These are phyloP conservation scores for Solanum piurae DNA, from an alignment of 257 asterid genomes.

Conservation along the genomic window DNA sequence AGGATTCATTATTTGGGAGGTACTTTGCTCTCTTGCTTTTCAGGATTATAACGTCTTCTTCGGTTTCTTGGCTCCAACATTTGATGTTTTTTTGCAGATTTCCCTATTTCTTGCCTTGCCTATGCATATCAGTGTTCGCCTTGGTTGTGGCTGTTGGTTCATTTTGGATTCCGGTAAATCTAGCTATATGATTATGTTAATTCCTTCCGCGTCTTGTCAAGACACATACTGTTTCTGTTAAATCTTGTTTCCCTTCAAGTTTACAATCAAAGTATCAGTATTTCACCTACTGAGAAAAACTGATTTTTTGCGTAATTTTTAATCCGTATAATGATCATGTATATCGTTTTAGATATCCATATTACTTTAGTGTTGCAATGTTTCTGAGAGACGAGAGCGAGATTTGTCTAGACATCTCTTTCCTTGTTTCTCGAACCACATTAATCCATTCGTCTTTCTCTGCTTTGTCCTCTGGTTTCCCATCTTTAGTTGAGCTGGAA, in stretches of 20 bases:
- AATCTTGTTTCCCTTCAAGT: not conserved
- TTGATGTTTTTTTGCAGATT: conserved; percentile 38
- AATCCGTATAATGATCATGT: not conserved
- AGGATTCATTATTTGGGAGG: conserved; percentile 67
- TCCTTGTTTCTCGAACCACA: not conserved
- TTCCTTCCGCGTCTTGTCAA: not conserved
- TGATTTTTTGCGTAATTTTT: not conserved
- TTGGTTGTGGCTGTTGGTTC: conserved; percentile 37
- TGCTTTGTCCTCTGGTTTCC: not conserved
- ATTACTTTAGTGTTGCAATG: not conserved
- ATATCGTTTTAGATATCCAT: not conserved
- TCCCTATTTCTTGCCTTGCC: conserved; percentile 83
- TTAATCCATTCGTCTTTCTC: not conserved
- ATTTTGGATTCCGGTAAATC: conserved; percentile 70
- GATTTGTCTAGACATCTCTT: not conserved
- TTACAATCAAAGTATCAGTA: not conserved
- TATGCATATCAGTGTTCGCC: conserved; percentile 55
- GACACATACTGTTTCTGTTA: not conserved
- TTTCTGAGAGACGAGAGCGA: not conserved
- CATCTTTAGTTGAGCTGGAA: not conserved
- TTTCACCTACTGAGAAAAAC: not conserved
- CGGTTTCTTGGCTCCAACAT: not conserved
- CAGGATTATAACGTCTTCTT: not conserved
- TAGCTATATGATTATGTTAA: not conserved
- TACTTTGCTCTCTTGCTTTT: not conserved